These are phyloP conservation scores for Daedaleopsis sinensis DNA, from an alignment of 768 basidiomycete species.

Conservation along the genomic window DNA sequence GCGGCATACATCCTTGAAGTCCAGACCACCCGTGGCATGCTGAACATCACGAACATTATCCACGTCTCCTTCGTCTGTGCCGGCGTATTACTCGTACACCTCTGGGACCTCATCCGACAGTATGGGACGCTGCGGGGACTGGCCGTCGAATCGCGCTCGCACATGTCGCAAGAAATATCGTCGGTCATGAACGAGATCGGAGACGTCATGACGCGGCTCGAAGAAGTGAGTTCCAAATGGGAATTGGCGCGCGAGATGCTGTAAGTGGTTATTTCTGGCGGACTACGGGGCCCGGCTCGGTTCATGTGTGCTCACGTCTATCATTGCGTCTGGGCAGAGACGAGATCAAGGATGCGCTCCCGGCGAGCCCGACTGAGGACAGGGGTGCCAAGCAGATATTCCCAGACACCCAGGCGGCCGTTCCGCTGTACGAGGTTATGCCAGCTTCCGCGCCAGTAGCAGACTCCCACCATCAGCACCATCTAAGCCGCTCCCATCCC, in stretches of 20 bases:
- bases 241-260: constrained; percentile 24
- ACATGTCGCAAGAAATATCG: constrained; percentile 12
- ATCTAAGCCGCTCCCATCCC: not conserved
- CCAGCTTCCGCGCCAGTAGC: not conserved
- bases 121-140: constrained; percentile 7
- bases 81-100: constrained; percentile 52
- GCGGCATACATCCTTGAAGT: constrained; percentile 61
- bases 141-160: constrained; percentile 7
- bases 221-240: constrained; percentile 22
- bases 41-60: constrained; percentile 31
- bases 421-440: not conserved
- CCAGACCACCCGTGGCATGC: constrained; percentile 45
- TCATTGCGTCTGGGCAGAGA: constrained; percentile 7
- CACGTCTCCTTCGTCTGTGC: constrained; percentile 53
- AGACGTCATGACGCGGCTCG: constrained; percentile 19
- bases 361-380: constrained; percentile 13
- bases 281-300: not conserved
- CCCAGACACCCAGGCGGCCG: not conserved
- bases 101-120: constrained; percentile 50
- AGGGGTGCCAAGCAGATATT: not conserved
- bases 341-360: constrained; percentile 22
- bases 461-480: not conserved
- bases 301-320: not conserved
- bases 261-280: constrained; percentile 14
- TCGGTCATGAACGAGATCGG: constrained; percentile 17